These are phyloP conservation scores for Cardiospermum halicacabum DNA, from an alignment of 345 rosid species.

Conservation along the genomic window DNA sequence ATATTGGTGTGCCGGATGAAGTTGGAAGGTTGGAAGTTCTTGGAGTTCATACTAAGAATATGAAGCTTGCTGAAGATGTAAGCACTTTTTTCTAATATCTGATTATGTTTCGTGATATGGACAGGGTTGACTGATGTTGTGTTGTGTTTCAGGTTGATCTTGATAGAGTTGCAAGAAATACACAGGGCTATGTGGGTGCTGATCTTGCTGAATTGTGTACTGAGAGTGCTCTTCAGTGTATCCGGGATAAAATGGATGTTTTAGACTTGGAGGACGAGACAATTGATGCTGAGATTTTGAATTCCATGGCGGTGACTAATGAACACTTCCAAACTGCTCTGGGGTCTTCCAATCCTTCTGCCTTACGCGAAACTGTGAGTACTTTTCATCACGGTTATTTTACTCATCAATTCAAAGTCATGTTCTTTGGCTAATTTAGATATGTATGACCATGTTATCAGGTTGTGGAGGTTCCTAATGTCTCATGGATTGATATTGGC, in stretches of 20 bases:
- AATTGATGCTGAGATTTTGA: constrained; percentile 43
- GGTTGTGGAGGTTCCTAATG: constrained; percentile 39
- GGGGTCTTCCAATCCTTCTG: constrained; percentile 43
- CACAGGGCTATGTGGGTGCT: constrained; percentile 54
- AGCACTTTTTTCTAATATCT: neutral
- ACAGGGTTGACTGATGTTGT: neutral
- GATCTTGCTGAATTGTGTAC: constrained; percentile 49
- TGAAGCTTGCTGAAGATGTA: constrained; percentile 49
- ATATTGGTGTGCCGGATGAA: constrained; percentile 47
- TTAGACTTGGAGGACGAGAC: constrained; percentile 46
- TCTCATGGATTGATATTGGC: constrained; percentile 33
- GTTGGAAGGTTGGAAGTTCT: constrained; percentile 49
- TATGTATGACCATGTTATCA: neutral
- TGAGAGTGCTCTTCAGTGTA: constrained; percentile 52
- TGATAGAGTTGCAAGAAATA: constrained; percentile 40
- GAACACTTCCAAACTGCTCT: constrained; percentile 49
- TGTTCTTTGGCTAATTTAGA: neutral
- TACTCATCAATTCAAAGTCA: neutral
- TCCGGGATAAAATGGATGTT: constrained; percentile 50
- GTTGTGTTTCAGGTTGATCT: constrained; percentile 41
- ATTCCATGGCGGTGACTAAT: constrained; percentile 44
- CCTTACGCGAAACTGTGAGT: constrained; percentile 47
- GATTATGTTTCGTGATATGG: neutral
- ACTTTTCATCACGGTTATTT: neutral
- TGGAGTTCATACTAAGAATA: constrained; percentile 45